Base-by-base conservation (phyloP, 176 grass and related monocot species). In the Cocos nucifera region DNA sequence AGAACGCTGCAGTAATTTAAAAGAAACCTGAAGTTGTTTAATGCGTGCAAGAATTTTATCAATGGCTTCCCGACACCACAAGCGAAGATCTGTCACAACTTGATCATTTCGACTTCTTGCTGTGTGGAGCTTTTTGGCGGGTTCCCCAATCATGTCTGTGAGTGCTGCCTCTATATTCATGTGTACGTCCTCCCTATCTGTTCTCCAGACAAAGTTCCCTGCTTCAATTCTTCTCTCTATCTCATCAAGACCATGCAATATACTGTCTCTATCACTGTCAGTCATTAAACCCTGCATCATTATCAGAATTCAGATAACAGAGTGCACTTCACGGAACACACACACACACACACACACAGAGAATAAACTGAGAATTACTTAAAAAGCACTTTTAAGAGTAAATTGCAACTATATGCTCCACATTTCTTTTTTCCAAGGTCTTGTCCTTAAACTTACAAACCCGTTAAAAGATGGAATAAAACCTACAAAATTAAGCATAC, bases 111-210 rank as follows among this genome's bases (percentile, higher is more conserved):
- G 87, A 75, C 93, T 88, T 73, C 93, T 85, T 27, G 93, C 93
- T 32, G 93, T 98, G 21, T 98, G 87, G 30, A 98, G 64, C 39
- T 98, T 98, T 79, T 98, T 98, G 8, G 93, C 93, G 1, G 93
- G 93, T 63, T 98, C 93, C 63, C 93, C 93, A 19, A 98, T 80
- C 70, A 69, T 80, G 19, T 98, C 93, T 23, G 89, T 98, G 8
- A 98, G 69, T 71, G 87, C 81, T 23, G 93, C 93, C 68, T 98
- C 93, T 57, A 98, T 98, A 67, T 98, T 92, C 87, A 98, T 98
- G 69, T 98, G 93, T 15, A 98, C 93, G 15, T 98, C 93, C 74
- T 92, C 87, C 70, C 71, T 61, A 60, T 98, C 93, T 20, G 69
- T 88, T 53, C 82, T 83, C 93, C 93, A 98, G 49, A 92, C 78